Base-by-base conservation (phyloP, 2,329 filamentous ascomycete genomes). In the Coniochaeta sp. region DNA sequence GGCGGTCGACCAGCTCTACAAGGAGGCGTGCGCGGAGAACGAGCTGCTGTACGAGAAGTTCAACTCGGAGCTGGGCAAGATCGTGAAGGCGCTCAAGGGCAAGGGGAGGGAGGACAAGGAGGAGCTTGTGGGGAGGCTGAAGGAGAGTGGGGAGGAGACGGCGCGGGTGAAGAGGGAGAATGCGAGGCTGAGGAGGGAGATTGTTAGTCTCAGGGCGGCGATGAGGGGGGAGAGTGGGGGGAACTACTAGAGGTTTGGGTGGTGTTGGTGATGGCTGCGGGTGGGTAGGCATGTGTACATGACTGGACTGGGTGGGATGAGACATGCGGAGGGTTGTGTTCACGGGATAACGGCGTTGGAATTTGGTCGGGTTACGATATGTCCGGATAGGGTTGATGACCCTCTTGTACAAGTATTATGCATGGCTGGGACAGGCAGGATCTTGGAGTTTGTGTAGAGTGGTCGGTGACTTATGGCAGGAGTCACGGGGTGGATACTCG, bases 11-110 rank as follows among this genome's bases (percentile, higher is more conserved):
- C 90, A 96, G 74, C 78, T 96, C 58, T 96, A 96, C 76, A 89
- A 91, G 65, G 91, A 96, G 69, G 85, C 88, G 17, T 91, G 87
- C 67, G 90, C 91, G 0, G 93, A 98, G 77, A 98, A 97, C 67
- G 93, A 97, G 75, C 84, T 93, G 33, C 79, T 98, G 60, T 97
- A 97, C 73, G 89, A 93, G 65, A 88, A 88, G 62, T 96, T 97
- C 78, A 96, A 97, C 68, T 84, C 86, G n/a, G 93, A 97, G 75
- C 77, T 98, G 56, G 89, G 85, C 67, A 91, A 89, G 77, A 90
- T 97, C 62, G 81, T 92, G 50, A 89, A 86, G 71, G 90, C 88
- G 44, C 81, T 95, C 56, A 86, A 85, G 71, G 84, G 84, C 62
- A 88, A 88, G 65, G 84, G 85, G 4, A 88, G 89, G 57, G 89